Base-by-base conservation (phyloP, 2,329 filamentous ascomycete genomes). In the Colletotrichum tropicale region DNA sequence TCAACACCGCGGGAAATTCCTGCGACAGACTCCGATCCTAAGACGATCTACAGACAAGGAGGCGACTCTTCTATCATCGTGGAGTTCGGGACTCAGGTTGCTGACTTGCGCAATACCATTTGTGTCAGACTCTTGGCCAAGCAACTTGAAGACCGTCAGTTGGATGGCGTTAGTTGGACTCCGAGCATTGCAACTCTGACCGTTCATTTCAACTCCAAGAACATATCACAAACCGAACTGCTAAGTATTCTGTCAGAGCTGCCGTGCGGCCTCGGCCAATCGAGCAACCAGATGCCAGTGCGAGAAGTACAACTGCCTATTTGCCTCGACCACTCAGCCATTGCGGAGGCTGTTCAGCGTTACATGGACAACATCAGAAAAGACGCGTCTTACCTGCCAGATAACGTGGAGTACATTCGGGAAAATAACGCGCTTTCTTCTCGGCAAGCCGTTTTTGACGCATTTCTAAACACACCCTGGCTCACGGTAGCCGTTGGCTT, bases 311-410 rank as follows among this genome's bases (percentile, higher is more conserved):
- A 77, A 6, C 76, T 85, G 12, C 83, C 83, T 0, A 77, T 84
- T 10, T 79, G 79, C 9, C 79, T 84, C 43, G 78, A 83, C 24
- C 82, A 83, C 65, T 77, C 78, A n/a, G 78, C 79, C 24, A 78
- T 81, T 8, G 71, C 86, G 26, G 87, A 89, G 68, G 89, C 89
- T 1, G 87, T 89, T 0, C 83, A 89, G 71, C 86, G 91, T 12
- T 93, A 93, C 80, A 91, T 90, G 84, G 88, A 88, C 32, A 92
- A 89, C 5, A 89, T 91, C 75, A 86, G 91, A 3, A 88, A 89
- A 2, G 88, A 90, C 32, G 91, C 91, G 2, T 86, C 89, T 1
- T 93, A 92, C 75, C 83, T 93, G 0, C 91, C 91, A 0, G 89
- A 91, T 78, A 91, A 91, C 62, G 84, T 93, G 48, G 86, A 88